phyloP scores from a whole-genome alignment of 106 monocot genomes.

The Phalaenopsis aphrodite region DNA sequence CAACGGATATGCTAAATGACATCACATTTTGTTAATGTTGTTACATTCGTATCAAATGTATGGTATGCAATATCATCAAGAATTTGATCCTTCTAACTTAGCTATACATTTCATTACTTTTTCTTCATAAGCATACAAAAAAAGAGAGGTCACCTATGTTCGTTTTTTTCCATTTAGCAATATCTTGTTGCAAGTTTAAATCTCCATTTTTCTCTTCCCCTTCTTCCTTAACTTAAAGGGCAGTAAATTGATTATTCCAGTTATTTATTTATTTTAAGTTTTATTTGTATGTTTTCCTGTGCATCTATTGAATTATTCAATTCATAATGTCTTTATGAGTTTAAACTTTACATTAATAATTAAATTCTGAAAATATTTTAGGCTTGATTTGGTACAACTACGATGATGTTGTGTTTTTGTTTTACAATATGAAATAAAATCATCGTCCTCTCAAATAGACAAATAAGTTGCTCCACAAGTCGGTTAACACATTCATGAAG shows the following conservation, averaged over 20 bases:
- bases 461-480: neutral
- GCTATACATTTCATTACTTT: neutral
- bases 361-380: too few relatives aligned
- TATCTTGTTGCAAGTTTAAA: neutral
- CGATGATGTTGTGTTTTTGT: too few relatives aligned
- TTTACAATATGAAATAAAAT: neutral
- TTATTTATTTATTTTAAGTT: neutral
- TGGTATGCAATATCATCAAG: too few relatives aligned
- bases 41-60: neutral
- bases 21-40: neutral
- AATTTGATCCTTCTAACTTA: too few relatives aligned
- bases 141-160: neutral
- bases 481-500: neutral
- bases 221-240: neutral
- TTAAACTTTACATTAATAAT: too few relatives aligned
- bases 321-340: too few relatives aligned
- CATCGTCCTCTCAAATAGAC: neutral
- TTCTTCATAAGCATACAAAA: neutral
- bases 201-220: neutral
- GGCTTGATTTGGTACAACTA: too few relatives aligned
- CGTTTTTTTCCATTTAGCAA: neutral
- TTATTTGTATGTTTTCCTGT: too few relatives aligned
- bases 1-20: neutral
- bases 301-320: too few relatives aligned
- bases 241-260: neutral